Base-by-base conservation (phyloP, 495 filamentous ascomycete genomes). In the Terfezia boudieri region DNA sequence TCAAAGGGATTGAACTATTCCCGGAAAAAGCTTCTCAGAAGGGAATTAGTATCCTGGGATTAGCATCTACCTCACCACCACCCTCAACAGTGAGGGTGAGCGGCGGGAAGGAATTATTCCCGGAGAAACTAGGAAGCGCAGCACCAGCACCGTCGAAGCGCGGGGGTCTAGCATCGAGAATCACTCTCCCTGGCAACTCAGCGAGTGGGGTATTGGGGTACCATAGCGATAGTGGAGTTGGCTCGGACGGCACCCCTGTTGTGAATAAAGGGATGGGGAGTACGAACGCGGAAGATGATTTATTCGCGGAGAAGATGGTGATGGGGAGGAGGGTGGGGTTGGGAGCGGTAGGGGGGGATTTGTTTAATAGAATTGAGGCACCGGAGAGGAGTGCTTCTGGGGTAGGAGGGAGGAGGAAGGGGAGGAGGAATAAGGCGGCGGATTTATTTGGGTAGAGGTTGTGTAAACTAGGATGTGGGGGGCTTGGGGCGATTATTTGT, bases 251-350 rank as follows among this genome's bases (percentile, higher is more conserved):
- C 60, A 0, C 53, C 55, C 9, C 63, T 55, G 38, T 60, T 63
- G 23, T 60, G 59, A 41, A 56, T 60, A 1, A 50, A 57, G 12
- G 60, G 57, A 10, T 38, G 43, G n/a, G 51, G 37, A 16, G 49
- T 16, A 14, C 41, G 41, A 46, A 46, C 1, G 41, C 41, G 4
- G 41, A 46, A 5, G 54, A 65, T 43, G 62, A 65, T 35, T 14
- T 65, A 9, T 65, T 65, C 55, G 62, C 62, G 53, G 43, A 61
- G 53, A 61, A 65, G 50, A 50, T 65, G 49, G 57, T 55, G 41
- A 51, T 51, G 37, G 57, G 57, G 5, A 65, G 64, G 41, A 62
- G 62, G 8, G 62, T 61, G 41, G 62, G 53, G 2, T 50, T 65
- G 43, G 51, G 41, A 14, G 4, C 41, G 8, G 26, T 32, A 32